Evolutionary conservation across 345 rosid species (phyloP), one percentile per base, ranked within the genome.

Genomic region (Brassica rapa): DNA sequence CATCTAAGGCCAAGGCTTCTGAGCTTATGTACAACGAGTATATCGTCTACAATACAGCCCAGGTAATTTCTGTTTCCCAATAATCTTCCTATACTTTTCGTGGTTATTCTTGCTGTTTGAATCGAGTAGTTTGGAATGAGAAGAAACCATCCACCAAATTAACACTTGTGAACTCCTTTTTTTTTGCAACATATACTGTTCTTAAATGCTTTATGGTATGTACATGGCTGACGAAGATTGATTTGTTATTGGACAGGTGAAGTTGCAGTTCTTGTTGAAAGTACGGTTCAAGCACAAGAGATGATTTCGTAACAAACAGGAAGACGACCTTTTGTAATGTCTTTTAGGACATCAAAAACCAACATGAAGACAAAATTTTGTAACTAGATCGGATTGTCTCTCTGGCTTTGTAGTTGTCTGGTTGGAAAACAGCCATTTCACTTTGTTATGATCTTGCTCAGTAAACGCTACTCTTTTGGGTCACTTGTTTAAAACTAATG

Each of bases 11-110:
- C 69, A 91, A 70, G 83, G 88, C 87, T 74, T 89, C 98, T 9
- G 98, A 91, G 87, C 89, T 95, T 71, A 89, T 91, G 96, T 89
- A 93, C 74, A 95, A 91, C 71, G 99, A 95, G 84, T 95, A 93
- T 82, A 88, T 95, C 63, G 99, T 95, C 74, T 93, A 93, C 80
- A 70, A 89, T 71, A 87, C 92, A 14, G 87, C 94, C 81, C 98
- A 89, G 73, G 98, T 94, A 87, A 88, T 89, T 85, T 56, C 43
- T 33, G 4, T 62, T 30, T 39, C 70, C 32, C 15, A 11, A 33
- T 25, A n/a, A 6, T 70, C 68, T 35, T 55, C 57, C 30, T 59
- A 14, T 30, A 35, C 3, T 41, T 37, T 57, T 71, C 46, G 12
- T 41, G 15, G 33, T 68, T 14, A n/a, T 61, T 59, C 15, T 75